A percentile compares a stretch with the other conserved stretches of the same genome.
phyloP scores from a whole-genome alignment of 2,329 filamentous ascomycete genomes.

The Venturia pyrina region DNA sequence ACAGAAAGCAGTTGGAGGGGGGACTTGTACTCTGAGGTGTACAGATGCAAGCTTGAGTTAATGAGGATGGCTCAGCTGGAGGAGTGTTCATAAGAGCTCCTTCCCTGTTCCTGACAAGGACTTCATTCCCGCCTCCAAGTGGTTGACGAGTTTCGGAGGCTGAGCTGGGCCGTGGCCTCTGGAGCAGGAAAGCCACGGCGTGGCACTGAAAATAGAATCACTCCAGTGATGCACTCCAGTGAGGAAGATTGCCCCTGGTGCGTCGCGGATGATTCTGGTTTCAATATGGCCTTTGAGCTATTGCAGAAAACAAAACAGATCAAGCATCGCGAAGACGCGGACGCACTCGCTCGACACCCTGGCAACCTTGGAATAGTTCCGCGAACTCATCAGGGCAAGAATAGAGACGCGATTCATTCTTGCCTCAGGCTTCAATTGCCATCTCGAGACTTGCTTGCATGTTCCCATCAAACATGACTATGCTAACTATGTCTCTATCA shows the following conservation, averaged over 20 bases:
- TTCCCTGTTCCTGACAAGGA: neutral
- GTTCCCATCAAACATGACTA: too few relatives aligned
- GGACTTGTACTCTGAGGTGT: neutral
- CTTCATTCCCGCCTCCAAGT: neutral
- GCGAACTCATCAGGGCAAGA: neutral
- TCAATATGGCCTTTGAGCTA: neutral
- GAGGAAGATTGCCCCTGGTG: neutral
- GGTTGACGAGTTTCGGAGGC: conserved; percentile 1
- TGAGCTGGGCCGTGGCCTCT: neutral
- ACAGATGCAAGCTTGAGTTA: neutral
- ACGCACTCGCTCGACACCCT: neutral
- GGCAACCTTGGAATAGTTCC: neutral
- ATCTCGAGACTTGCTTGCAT: too few relatives aligned
- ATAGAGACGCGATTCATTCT: neutral
- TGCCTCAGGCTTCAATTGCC: too few relatives aligned
- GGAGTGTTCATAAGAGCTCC: neutral
- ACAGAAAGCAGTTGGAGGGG: neutral
- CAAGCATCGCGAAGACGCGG: neutral
- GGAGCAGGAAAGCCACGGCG: neutral
- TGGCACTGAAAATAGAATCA: neutral
- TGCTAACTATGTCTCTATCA: too few relatives aligned
- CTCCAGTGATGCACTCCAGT: neutral
- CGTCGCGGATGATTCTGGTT: neutral
- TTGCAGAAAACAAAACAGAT: neutral
- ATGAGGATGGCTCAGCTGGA: neutral